Percentiles rank a stretch among this genome's conserved stretches.
Conservation (phyloP, 768 basidiomycete species). For the Boletus rubroflammeus region DNA sequence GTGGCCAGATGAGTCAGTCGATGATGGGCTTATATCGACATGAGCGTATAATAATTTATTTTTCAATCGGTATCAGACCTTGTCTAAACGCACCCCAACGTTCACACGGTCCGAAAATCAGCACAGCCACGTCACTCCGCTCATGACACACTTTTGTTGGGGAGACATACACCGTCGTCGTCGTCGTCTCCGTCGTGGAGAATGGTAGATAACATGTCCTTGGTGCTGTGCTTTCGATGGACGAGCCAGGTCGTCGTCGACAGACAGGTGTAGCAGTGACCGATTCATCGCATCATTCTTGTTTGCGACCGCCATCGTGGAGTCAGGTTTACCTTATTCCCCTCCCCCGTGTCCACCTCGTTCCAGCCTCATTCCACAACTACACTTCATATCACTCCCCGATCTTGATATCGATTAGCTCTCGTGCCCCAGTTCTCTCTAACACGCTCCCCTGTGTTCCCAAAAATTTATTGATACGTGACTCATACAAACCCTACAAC, state of each 20-base stretch:
- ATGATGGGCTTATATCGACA: constrained; percentile 20
- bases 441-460: constrained; percentile 9
- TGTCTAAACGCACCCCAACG: constrained; percentile 25
- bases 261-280: not conserved
- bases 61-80: constrained; percentile 20
- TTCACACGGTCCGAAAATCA: constrained; percentile 28
- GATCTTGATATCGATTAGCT: constrained; percentile 5
- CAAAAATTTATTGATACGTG: not conserved
- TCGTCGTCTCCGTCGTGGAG: not conserved
- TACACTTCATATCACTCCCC: constrained; percentile 9
- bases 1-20: not conserved
- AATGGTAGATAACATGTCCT: not conserved
- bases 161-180: not conserved
- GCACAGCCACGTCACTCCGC: constrained; percentile 27
- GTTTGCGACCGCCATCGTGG: no score
- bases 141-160: not conserved
- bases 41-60: constrained; percentile 17
- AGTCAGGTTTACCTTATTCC: not conserved
- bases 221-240: not conserved
- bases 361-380: constrained; percentile 9
- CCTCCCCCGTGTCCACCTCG: constrained; percentile 9
- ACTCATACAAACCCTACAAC: not conserved
- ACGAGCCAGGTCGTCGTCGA: not conserved
- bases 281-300: not conserved
- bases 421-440: not conserved